These are phyloP conservation scores for Eimeria falciformis DNA, from an alignment of 169 alveolate species.

Conservation along the genomic window DNA sequence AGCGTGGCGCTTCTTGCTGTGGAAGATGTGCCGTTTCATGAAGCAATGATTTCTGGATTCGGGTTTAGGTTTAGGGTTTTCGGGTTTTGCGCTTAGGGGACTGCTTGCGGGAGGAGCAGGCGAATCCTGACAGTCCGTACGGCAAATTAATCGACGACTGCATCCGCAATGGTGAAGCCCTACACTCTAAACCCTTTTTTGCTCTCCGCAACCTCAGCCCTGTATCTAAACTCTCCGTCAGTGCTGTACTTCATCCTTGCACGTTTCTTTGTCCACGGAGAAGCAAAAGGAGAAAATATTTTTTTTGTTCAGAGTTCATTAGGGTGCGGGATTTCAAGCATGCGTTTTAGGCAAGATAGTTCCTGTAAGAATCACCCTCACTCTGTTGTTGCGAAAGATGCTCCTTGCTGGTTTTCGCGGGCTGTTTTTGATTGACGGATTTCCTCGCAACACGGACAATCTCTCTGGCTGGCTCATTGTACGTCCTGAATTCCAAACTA, in stretches of 20 bases:
- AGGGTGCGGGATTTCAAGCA: too few relatives aligned
- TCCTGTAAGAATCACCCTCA: constrained; percentile 96
- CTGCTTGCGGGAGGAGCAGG: constrained; percentile 85
- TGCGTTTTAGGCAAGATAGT: constrained; percentile 91
- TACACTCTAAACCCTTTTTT: constrained; percentile 2
- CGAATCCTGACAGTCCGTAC: constrained; percentile 79
- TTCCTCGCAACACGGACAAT: constrained; percentile 95
- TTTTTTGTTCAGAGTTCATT: too few relatives aligned
- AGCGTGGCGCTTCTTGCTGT: too few relatives aligned
- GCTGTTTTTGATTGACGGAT: constrained; percentile 95
- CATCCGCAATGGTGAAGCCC: constrained; percentile 83
- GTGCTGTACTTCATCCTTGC: too few relatives aligned
- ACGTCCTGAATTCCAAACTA: background rate
- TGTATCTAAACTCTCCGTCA: too few relatives aligned
- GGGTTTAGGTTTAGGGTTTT: constrained; percentile 35
- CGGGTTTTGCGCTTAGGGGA: constrained; percentile 45
- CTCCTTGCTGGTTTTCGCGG: constrained; percentile 92
- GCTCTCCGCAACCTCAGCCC: too few relatives aligned
- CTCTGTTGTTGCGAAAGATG: constrained; percentile 92
- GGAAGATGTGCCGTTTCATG: background rate
- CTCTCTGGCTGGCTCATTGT: constrained; percentile 89
- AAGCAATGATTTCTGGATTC: background rate
- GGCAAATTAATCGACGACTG: constrained; percentile 78
- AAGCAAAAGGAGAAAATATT: too few relatives aligned
- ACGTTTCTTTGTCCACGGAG: too few relatives aligned